Base-by-base conservation (phyloP, 768 basidiomycete genomes). In the Mrakia blollopis region DNA sequence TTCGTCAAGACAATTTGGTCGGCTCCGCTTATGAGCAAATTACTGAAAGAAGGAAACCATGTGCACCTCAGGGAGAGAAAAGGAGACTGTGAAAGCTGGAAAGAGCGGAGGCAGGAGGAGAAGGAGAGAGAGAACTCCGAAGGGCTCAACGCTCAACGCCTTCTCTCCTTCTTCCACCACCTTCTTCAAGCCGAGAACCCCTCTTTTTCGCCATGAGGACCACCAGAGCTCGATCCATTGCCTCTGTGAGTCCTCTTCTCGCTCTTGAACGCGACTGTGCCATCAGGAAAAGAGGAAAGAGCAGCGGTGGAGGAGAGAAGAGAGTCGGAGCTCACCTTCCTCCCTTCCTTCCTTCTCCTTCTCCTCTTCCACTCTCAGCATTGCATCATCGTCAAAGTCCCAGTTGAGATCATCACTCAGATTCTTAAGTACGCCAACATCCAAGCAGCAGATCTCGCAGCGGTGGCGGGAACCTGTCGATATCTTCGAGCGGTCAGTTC, bases 381-480 rank as follows among this genome's bases (percentile, higher is more conserved):
- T n/a, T 61, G 60, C 32, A 61, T 61, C 60, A 61, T 61, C 60
- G 14, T 32, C 60, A 61, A 14, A 61, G 60, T 61, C 60, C 60
- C 60, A 8, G 60, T 61, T 21, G 60, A 61, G n/a, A 32, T 61
- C 60, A n/a, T 61, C 60, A 61, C 60, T 61, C 60, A 61, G 23
- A 61, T 61, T 9, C 60, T 61, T 3, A 61, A 61, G 60, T 61
- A 30, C 60, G 16, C n/a, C 60, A 32, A 32, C 60, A 61, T 61
- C 60, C 6, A 32, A 13, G n/a, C n/a, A 1, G 9, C 60, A 9
- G 60, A 61, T 3, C 60, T 61, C 10, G 32, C n/a, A 28, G 60
- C 60, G 6, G 60, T 61, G 4, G 60, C 60, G 28, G 60, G n/a
- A 7, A 61, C n/a, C 32, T 61, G 60, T 28, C 9, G 60, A n/a